Conservation (phyloP, 2,329 filamentous ascomycete genomes). For the Blumeria graminis region DNA sequence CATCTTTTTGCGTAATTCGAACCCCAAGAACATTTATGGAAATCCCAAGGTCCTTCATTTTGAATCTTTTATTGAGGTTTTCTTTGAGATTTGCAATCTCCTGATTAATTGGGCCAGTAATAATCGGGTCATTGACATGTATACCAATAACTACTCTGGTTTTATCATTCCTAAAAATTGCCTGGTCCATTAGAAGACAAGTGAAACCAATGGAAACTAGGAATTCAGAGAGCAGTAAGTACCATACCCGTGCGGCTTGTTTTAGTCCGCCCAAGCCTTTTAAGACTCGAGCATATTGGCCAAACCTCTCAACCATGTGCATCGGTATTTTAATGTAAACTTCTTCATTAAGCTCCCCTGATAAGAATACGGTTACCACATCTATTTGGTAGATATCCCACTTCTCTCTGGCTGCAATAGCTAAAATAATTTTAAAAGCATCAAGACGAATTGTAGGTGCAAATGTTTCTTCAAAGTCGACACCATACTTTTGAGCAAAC, state of each 20-base stretch:
- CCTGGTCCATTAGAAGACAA: not conserved
- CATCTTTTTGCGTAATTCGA: not conserved
- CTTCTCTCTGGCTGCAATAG: not conserved
- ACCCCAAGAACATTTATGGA: not conserved
- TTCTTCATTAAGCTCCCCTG: not conserved
- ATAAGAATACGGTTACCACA: not conserved
- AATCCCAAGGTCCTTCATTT: not conserved
- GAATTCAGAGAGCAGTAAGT: not conserved
- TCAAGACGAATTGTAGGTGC: not conserved
- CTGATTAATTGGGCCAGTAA: too few species aligned
- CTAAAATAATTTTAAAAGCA: not conserved
- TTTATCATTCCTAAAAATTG: not conserved
- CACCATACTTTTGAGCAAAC: too few species aligned
- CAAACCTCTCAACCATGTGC: not conserved
- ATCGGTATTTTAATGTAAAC: not conserved
- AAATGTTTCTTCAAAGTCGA: not conserved
- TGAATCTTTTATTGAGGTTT: not conserved
- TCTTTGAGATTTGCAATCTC: not conserved
- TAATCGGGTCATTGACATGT: too few species aligned
- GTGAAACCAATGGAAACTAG: not conserved
- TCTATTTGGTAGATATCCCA: not conserved
- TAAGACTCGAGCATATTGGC: not conserved
- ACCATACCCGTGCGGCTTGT: not conserved
- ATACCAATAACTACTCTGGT: not conserved
- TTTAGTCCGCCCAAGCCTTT: not conserved